Base-by-base conservation (phyloP, 148 eudicot genomes). In the Vaccinium vitisidaea region DNA sequence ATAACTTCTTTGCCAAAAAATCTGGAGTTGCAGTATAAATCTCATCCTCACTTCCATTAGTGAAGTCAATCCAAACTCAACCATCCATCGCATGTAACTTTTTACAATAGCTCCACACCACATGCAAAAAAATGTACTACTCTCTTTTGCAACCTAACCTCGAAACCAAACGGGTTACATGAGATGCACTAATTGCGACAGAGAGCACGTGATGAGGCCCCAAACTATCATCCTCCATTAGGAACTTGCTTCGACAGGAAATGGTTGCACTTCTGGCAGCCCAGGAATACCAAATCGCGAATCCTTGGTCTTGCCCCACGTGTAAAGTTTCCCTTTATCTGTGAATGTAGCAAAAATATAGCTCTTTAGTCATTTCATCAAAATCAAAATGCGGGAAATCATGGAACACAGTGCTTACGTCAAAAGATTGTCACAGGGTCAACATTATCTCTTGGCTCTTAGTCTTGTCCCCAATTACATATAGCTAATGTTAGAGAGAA, bases 221-320 rank as follows among this genome's bases (percentile, higher is more conserved):
- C 36, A 94, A 84, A 52, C 89, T 94, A 81, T 94, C 98, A 75
- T 95, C 95, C 84, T 95, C 98, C 78, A 48, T 83, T 65, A 94
- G 95, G 88, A 97, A 97, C 61, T 93, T 90, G 49, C 98, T 90
- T 97, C 93, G 25, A 94, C 87, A 0, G 99, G 99, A 82, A 90
- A 78, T 15, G 92, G 85, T 77, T 97, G 97, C 61, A 94, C 84
- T 67, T 94, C 93, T n/a, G 96, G 98, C 80, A 97, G 88, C 53
- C 99, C 98, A 48, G 99, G 98, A 32, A 95, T 90, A 27, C 99
- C 99, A 82, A 27, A 27, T 27, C 30, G 30, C 30, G 30, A 27
- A 27, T 27, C 30, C 0, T 0, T 27, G 30, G 30, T 0, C 0
- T 27, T 27, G 30, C 30, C 30, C 30, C 30, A 27, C 30, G 30